Evolutionary conservation across 2,329 filamentous ascomycete genomes (phyloP).

Genomic region (Iodosphaeria phyllophila): DNA sequence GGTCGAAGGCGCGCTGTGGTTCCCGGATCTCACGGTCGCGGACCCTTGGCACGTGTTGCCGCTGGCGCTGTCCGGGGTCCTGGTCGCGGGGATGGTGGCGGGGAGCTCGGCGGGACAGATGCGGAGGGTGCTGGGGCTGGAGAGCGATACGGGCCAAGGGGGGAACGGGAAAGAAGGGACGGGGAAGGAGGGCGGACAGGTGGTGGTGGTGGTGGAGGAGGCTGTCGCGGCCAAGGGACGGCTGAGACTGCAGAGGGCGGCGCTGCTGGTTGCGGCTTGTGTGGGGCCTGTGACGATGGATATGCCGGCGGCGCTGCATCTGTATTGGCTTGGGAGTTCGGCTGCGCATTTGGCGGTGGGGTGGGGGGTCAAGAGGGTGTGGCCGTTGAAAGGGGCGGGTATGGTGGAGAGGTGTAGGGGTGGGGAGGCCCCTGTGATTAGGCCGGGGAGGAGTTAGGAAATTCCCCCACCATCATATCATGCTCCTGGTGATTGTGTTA

Average conservation of each 20-base stretch:
- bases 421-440: slow-evolving; percentile 5
- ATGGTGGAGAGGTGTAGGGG: slow-evolving; percentile 6
- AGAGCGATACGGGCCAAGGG: background rate
- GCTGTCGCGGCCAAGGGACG: background rate
- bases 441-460: slow-evolving; percentile 3
- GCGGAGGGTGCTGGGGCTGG: slow-evolving; percentile 9
- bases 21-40: slow-evolving; percentile 29
- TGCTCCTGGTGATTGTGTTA: too few relatives aligned
- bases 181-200: slow-evolving; percentile 1
- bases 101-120: slow-evolving; percentile 6
- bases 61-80: slow-evolving; percentile 15
- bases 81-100: slow-evolving; percentile 17
- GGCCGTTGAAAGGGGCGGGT: slow-evolving; percentile 8
- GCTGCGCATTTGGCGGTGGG: slow-evolving; percentile 7
- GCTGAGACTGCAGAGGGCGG: slow-evolving; percentile 9
- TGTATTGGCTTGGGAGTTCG: slow-evolving; percentile 23
- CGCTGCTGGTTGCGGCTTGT: slow-evolving; percentile 12
- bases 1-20: slow-evolving; percentile 34
- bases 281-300: slow-evolving; percentile 18
- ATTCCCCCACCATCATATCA: too few relatives aligned
- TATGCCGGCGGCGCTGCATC: slow-evolving; percentile 21
- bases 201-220: background rate
- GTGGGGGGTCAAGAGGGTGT: slow-evolving; percentile 6
- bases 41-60: slow-evolving; percentile 33
- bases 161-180: too few relatives aligned